A percentile compares a stretch with the other conserved stretches of the same genome.
Evolutionary conservation across 192 early-diverging fungal genomes (phyloP).

Genomic region (Umbelopsis sp.): DNA sequence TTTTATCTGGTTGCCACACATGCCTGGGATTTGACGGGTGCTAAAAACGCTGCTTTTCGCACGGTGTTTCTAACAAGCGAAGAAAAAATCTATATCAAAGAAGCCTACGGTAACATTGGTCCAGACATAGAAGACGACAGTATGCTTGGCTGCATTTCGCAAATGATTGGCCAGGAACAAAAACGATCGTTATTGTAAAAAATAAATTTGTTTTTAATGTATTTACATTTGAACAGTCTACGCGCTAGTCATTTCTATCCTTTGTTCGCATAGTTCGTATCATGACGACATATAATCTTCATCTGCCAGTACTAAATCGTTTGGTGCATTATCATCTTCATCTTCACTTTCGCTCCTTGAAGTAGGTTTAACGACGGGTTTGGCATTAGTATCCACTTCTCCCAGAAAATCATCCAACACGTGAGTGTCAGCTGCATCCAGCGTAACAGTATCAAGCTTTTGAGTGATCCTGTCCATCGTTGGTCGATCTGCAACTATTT

Average conservation of each 20-base stretch:
- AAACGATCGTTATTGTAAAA: conserved; percentile 12
- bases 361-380: not conserved
- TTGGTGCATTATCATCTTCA: not conserved
- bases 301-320: conserved; percentile 9
- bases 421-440: conserved; percentile 8
- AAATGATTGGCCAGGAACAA: conserved; percentile 25
- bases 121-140: conserved; percentile 28
- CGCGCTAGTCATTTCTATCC: not conserved
- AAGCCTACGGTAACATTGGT: conserved; percentile 3
- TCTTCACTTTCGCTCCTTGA: not conserved
- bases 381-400: not conserved
- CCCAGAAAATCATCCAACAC: conserved; percentile 13
- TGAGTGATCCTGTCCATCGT: not conserved
- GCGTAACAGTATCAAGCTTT: not conserved
- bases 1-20: conserved; percentile 36
- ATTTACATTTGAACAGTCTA: not conserved
- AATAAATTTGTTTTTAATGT: not conserved
- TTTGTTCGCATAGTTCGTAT: not conserved
- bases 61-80: conserved; percentile 30
- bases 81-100: conserved; percentile 18
- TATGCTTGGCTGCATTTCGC: conserved; percentile 20
- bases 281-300: conserved; percentile 14
- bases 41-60: conserved; percentile 25
- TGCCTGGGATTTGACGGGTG: conserved; percentile 38
- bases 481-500: not conserved